Evolutionary conservation across 2,329 filamentous ascomycete species (phyloP), one percentile per base, ranked within the genome.

Genomic region (Aspergillus terreus): DNA sequence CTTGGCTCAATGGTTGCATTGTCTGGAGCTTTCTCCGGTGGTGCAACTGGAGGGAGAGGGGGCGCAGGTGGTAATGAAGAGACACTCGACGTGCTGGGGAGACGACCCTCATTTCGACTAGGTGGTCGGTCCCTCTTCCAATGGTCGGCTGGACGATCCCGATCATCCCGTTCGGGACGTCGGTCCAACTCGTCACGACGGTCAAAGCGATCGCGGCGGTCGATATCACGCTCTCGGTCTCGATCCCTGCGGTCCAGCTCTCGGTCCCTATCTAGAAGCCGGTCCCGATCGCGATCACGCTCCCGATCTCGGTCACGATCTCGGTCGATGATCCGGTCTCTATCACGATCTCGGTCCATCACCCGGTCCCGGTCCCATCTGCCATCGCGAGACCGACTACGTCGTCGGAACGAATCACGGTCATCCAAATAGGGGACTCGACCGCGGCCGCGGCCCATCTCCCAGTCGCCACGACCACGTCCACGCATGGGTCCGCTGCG

Each of bases 321-420:
- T n/a, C 66, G 56, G 30, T 65, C 67, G 33, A 21, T 38, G 12
- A 38, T 38, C 14, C 66, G 60, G 5, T 64, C 64, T 23, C 63
- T 59, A 10, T 66, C 62, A 21, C 65, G 62, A 46, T 68, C 65
- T 23, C 65, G 62, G 33, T 69, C 65, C 23, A 62, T 49, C 19
- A 62, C 55, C n/a, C 68, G 67, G 61, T 52, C 65, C 50, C 70
- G 65, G 14, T 71, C 72, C 55, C 72, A 70, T 65, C 73, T 70
- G 6, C 64, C 61, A 53, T 76, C 74, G 6, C 74, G 67, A 25
- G 74, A 76, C 25, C 73, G 67, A 61, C 74, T 76, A 19, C 74
- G 65, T 42, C 71, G 68, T 44, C 71, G 66, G 52, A 75, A 76
- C 1, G 66, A 56, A 52, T 76, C 72, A 10, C 73, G 69, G 49